Percentiles rank a stretch among this genome's conserved stretches.
These are phyloP conservation scores for Litsea cubeba DNA, from an alignment of 164 flowering plant species.

Conservation along the genomic window DNA sequence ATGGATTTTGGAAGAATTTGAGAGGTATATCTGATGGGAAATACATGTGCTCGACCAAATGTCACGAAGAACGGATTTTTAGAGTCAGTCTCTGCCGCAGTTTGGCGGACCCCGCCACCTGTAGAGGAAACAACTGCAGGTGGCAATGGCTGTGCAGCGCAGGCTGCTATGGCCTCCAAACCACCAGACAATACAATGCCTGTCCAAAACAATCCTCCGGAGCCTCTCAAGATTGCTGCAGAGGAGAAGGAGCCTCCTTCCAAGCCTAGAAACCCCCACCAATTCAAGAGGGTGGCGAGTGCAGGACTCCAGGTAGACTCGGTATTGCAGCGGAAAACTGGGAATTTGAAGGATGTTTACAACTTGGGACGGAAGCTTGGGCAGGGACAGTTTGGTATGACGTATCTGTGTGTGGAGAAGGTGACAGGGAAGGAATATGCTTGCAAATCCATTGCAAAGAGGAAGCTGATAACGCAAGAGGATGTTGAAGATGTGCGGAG, in stretches of 20 bases:
- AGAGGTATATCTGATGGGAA: slow-evolving; percentile 26
- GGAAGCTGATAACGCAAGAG: slow-evolving; percentile 46
- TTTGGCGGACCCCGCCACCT: slow-evolving; percentile 20
- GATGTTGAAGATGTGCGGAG: slow-evolving; percentile 83
- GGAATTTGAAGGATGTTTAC: slow-evolving; percentile 55
- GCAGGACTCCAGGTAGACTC: slow-evolving; percentile 55
- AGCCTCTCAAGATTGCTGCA: slow-evolving; percentile 26
- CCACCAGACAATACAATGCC: slow-evolving; percentile 1
- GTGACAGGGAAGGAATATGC: slow-evolving; percentile 59
- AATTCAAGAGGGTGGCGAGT: slow-evolving; percentile 36
- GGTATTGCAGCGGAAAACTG: slow-evolving; percentile 54
- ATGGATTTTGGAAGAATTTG: slow-evolving; percentile 1
- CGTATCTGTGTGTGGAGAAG: slow-evolving; percentile 59
- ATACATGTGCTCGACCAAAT: slow-evolving; percentile 28
- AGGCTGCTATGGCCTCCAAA: neutral
- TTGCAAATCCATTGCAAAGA: slow-evolving; percentile 78
- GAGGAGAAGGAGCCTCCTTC: slow-evolving; percentile 6
- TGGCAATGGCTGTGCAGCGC: neutral
- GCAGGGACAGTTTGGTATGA: slow-evolving; percentile 77
- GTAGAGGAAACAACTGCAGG: slow-evolving; percentile 1
- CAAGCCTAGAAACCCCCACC: slow-evolving; percentile 34
- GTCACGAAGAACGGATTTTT: slow-evolving; percentile 20
- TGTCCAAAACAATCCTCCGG: slow-evolving; percentile 39
- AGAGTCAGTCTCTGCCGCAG: slow-evolving; percentile 24
- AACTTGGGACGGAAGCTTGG: slow-evolving; percentile 70